Percentiles rank a stretch among this genome's conserved stretches.
Evolutionary conservation across 2,329 filamentous ascomycete genomes (phyloP).

Genomic region (Beauveria bassiana): DNA sequence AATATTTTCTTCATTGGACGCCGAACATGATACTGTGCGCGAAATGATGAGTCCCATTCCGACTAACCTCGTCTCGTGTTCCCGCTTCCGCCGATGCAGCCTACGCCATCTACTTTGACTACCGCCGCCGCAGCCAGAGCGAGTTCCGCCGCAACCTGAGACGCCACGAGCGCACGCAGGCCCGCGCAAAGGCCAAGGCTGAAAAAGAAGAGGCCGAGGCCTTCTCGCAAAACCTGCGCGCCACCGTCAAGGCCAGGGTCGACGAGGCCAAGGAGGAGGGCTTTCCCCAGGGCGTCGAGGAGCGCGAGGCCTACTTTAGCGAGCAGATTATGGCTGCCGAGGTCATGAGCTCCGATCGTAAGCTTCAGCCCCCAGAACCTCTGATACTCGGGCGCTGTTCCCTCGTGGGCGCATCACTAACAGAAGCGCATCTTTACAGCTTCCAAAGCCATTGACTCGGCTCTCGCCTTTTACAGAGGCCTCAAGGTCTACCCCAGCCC

Average conservation of each 20-base stretch:
- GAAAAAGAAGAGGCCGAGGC: slow-evolving; percentile 66
- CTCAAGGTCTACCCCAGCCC: slow-evolving; percentile 97
- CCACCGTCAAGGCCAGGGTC: slow-evolving; percentile 67
- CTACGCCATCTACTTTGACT: slow-evolving; percentile 63
- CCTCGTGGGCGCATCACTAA: background rate
- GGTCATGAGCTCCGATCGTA: slow-evolving; percentile 73
- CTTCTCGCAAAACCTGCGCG: slow-evolving; percentile 57
- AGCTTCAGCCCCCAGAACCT: slow-evolving; percentile 21
- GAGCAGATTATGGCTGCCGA: slow-evolving; percentile 88
- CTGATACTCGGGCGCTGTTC: too few species aligned
- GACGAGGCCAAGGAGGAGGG: slow-evolving; percentile 82
- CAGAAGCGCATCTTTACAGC: slow-evolving; percentile 33
- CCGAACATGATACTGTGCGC: background rate
- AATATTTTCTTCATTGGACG: background rate
- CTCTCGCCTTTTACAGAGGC: slow-evolving; percentile 94
- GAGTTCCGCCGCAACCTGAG: slow-evolving; percentile 62
- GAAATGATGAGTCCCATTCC: background rate
- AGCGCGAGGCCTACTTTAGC: slow-evolving; percentile 96
- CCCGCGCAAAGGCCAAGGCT: slow-evolving; percentile 58
- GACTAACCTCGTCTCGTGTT: slow-evolving; percentile 4
- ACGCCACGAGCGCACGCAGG: slow-evolving; percentile 67
- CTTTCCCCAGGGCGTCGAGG: slow-evolving; percentile 82
- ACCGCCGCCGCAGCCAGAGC: slow-evolving; percentile 54
- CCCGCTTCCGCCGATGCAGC: slow-evolving; percentile 29
- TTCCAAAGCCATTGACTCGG: slow-evolving; percentile 68